Percentiles rank a stretch among this genome's conserved stretches.
Evolutionary conservation across 768 basidiomycete genomes (phyloP).

Genomic region (Boletus sp.): DNA sequence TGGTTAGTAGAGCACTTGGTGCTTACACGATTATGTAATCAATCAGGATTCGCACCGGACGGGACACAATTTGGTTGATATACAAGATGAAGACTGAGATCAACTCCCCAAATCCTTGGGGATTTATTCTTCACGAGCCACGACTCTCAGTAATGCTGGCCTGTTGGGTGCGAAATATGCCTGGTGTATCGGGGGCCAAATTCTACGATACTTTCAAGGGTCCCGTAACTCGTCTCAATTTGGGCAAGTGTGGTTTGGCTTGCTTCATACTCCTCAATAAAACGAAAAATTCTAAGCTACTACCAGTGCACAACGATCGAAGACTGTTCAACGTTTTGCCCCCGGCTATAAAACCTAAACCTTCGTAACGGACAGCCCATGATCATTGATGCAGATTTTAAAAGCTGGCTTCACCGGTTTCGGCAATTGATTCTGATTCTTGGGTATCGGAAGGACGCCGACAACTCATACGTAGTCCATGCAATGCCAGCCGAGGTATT

Average conservation of each 20-base stretch:
- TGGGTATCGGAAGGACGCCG: background rate
- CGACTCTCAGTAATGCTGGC: background rate
- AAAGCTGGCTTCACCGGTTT: background rate
- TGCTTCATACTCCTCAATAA: background rate
- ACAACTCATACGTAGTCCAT: background rate
- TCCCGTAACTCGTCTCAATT: background rate
- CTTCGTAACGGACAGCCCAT: background rate
- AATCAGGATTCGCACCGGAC: background rate
- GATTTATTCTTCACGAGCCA: background rate
- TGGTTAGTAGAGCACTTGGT: background rate
- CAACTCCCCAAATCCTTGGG: background rate
- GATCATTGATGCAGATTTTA: too few species aligned
- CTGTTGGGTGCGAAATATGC: background rate
- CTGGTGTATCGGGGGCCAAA: background rate
- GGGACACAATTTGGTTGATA: background rate
- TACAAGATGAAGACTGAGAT: background rate
- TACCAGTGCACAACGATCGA: background rate
- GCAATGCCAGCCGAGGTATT: background rate
- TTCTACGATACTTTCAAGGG: too few species aligned
- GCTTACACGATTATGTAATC: background rate
- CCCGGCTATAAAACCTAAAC: background rate
- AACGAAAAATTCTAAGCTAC: background rate
- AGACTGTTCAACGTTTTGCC: background rate
- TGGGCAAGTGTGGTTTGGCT: background rate
- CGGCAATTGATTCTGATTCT: background rate